Conservation (phyloP, 345 rosid species). For the Eucalyptus rudis region DNA sequence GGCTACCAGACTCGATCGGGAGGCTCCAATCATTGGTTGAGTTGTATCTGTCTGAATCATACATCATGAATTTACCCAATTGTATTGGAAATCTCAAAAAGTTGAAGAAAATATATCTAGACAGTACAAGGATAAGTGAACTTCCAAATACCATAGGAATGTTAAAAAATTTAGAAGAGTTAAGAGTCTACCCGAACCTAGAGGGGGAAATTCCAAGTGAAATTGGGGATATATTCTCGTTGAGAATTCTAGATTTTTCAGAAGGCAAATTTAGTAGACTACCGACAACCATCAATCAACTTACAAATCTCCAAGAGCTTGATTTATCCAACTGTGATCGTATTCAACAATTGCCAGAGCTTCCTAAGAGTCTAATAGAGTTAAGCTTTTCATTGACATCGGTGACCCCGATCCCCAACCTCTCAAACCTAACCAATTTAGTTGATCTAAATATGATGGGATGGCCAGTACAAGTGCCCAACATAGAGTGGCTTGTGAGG, state of each 20-base stretch:
- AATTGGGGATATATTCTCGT: neutral
- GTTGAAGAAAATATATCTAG: neutral
- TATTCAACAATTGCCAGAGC: neutral
- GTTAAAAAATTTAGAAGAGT: neutral
- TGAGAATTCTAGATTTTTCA: neutral
- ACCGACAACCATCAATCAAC: neutral
- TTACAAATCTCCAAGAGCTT: neutral
- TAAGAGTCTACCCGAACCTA: fast-evolving
- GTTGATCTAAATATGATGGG: fast-evolving
- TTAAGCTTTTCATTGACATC: neutral
- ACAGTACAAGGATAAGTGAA: fast-evolving
- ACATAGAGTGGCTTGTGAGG: neutral
- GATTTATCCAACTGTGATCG: fast-evolving
- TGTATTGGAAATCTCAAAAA: neutral
- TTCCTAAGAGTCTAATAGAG: neutral
- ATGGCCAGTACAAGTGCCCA: neutral
- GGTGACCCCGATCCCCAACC: neutral
- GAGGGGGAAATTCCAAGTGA: neutral
- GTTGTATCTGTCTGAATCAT: neutral
- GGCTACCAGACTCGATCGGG: neutral
- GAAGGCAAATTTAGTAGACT: fast-evolving
- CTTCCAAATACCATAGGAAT: neutral
- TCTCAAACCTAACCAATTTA: neutral
- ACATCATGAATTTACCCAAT: neutral
- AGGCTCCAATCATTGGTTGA: neutral